Base-by-base conservation (phyloP, 345 rosid species). In the Cochlearia excelsa region DNA sequence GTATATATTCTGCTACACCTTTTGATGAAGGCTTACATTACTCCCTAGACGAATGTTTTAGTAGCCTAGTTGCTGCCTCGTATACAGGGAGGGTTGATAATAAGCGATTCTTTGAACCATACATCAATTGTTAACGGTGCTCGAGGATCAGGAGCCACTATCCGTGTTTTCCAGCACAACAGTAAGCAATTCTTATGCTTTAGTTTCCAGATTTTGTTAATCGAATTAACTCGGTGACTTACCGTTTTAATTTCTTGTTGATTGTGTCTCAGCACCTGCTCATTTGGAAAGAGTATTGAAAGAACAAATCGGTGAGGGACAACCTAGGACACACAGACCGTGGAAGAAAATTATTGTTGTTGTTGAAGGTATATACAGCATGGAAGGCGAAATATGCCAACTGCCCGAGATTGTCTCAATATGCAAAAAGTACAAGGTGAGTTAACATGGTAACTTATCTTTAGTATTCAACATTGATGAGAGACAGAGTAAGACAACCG, bases 51-150 rank as follows among this genome's bases (percentile, higher is more conserved):
- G 1, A 9, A 26, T 51, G 43, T 26, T 34, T 27, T 54, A 23
- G 16, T 68, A 49, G 57, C 67, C 35, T 35, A 4, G 27, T 45
- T 73, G 9, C 47, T 65, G 27, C 31, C 72, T 44, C 37, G 2
- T 57, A 26, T 51, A 29, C 75, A 93, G 97, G 97, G 99, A 74
- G 84, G 88, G 37, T 78, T 93, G 77, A 85, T 89, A 38, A 79
- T 93, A 23, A 89, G 99, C 54, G 99, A 93, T 75, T 89, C 99
- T 2, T 73, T 93, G 77, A 93, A 93, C 82, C 99, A 93, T 68
- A 89, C 84, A 71, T 93, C 97, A 29, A 87, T 89, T 76, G 85
- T 93, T 52, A 93, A 78, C 73, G 99, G 99, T 50, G 99, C 97
- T 43, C 85, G 99, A 64, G 99, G 97, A 48, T 89, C 99, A 7